Conservation (phyloP, 2,329 filamentous ascomycete species). For the Plenodomus tracheiphilus region DNA sequence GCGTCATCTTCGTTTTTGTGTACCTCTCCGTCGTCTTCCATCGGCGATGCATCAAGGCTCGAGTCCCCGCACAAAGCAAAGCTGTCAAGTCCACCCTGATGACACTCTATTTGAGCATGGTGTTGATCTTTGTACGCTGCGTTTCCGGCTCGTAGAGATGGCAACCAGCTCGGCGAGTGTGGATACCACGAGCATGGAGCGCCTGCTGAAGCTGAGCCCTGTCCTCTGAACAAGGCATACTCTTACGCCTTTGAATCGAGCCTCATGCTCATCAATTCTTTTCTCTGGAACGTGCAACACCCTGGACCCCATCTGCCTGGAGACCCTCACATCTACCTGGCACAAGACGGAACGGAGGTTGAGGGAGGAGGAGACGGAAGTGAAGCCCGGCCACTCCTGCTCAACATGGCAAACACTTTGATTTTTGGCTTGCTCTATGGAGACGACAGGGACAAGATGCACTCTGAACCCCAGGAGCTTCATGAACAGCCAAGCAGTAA, state of each 20-base stretch:
- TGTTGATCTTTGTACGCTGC: conserved; percentile 50
- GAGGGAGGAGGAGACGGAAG: too few species aligned
- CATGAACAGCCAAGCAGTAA: too few species aligned
- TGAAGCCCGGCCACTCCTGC: too few species aligned
- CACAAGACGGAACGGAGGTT: conserved; percentile 19
- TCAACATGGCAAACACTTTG: too few species aligned
- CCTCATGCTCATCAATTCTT: conserved; percentile 55
- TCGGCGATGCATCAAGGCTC: conserved; percentile 40
- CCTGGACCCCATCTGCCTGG: conserved; percentile 54
- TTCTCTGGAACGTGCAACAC: conserved; percentile 54
- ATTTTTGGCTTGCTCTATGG: too few species aligned
- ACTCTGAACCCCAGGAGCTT: too few species aligned
- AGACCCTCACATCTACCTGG: conserved; percentile 55
- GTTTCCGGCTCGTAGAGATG: conserved; percentile 57
- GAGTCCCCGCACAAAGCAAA: conserved; percentile 43
- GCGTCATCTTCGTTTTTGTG: conserved; percentile 52
- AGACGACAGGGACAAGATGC: too few species aligned
- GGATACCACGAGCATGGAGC: conserved; percentile 35
- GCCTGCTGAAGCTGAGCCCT: conserved; percentile 35
- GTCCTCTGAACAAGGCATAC: conserved; percentile 53
- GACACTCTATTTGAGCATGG: conserved; percentile 50
- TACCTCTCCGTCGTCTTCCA: conserved; percentile 51
- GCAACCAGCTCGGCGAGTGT: conserved; percentile 47
- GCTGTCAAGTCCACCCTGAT: conserved; percentile 49
- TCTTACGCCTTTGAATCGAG: conserved; percentile 57